Percentiles rank a stretch among this genome's conserved stretches.
phyloP scores from a whole-genome alignment of 768 basidiomycete genomes.

The Podaxis pistillaris region DNA sequence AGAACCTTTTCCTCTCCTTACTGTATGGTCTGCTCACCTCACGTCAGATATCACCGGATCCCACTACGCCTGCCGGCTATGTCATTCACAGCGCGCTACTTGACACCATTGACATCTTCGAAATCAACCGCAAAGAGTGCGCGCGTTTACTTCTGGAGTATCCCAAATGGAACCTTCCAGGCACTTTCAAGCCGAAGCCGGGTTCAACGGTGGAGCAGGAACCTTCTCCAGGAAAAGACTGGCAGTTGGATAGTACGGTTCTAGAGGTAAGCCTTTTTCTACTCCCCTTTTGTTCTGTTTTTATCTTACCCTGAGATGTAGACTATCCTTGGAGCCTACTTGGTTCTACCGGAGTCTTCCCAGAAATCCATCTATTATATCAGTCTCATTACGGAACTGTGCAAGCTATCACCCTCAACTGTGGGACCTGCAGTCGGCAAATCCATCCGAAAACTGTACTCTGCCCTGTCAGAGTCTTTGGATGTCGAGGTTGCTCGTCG shows the following conservation, averaged over 20 bases:
- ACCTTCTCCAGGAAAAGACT: constrained; percentile 62
- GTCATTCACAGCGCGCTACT: constrained; percentile 69
- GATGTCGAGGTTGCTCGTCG: constrained; percentile 82
- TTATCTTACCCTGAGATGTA: constrained; percentile 26
- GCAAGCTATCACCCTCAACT: constrained; percentile 89
- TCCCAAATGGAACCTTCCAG: constrained; percentile 77
- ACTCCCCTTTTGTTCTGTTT: neutral
- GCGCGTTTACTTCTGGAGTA: constrained; percentile 84
- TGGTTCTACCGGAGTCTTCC: constrained; percentile 74
- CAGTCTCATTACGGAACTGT: constrained; percentile 87
- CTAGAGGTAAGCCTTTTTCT: constrained; percentile 60
- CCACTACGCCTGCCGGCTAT: constrained; percentile 74
- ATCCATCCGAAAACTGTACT: constrained; percentile 86
- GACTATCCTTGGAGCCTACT: constrained; percentile 70
- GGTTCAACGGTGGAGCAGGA: constrained; percentile 52
- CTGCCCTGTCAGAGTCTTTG: constrained; percentile 75
- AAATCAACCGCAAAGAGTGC: constrained; percentile 94
- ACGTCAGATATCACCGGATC: constrained; percentile 71
- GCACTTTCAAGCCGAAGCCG: constrained; percentile 82
- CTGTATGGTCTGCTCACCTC: constrained; percentile 9
- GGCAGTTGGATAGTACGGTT: constrained; percentile 87
- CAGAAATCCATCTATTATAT: constrained; percentile 85
- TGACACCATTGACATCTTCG: constrained; percentile 86
- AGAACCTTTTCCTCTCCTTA: constrained; percentile 15
- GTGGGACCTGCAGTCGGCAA: constrained; percentile 97